Conservation (phyloP, 805 yeast genomes). For the Sungouiozyma intestinalis region DNA sequence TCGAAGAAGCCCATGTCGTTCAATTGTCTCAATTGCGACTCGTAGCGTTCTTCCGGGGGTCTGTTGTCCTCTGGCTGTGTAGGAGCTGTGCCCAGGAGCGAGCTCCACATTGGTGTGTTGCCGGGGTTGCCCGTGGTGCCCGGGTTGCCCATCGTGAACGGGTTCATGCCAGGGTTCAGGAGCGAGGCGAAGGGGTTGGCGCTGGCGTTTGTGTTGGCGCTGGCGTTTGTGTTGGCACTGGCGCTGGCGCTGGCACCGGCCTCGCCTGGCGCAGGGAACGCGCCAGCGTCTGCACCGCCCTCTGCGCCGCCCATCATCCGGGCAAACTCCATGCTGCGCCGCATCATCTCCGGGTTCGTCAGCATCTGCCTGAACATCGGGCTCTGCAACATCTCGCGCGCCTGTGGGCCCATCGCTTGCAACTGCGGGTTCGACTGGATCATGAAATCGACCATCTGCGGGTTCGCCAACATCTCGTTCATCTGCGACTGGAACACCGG, state of each 20-base stretch:
- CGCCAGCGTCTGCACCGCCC: conserved; percentile 19
- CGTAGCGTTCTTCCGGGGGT: conserved; percentile 76
- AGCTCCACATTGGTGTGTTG: conserved; percentile 30
- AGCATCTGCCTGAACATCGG: conserved; percentile 73
- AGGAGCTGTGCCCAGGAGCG: conserved; percentile 8
- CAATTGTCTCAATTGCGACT: conserved; percentile 57
- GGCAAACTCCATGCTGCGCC: conserved; percentile 72
- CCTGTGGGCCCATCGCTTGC: conserved; percentile 81
- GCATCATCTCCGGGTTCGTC: conserved; percentile 75
- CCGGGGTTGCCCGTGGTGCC: not conserved
- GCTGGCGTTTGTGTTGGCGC: conserved; percentile 20
- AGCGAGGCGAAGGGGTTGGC: conserved; percentile 45
- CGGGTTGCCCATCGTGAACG: conserved; percentile 28
- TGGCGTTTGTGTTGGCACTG: conserved; percentile 17
- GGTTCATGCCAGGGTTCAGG: conserved; percentile 32
- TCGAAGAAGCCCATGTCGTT: conserved; percentile 85
- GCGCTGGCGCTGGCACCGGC: conserved; percentile 14
- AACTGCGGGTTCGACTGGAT: conserved; percentile 78
- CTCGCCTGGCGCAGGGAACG: conserved; percentile 44
- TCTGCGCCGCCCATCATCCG: conserved; percentile 31
- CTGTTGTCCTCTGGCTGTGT: conserved; percentile 39
- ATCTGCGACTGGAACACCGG: conserved; percentile 77
- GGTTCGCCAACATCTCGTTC: conserved; percentile 75
- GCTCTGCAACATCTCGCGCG: conserved; percentile 73
- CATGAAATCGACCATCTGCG: conserved; percentile 76